These are phyloP conservation scores for Rutstroemia sp. DNA, from an alignment of 2,329 filamentous ascomycete genomes.

Conservation along the genomic window DNA sequence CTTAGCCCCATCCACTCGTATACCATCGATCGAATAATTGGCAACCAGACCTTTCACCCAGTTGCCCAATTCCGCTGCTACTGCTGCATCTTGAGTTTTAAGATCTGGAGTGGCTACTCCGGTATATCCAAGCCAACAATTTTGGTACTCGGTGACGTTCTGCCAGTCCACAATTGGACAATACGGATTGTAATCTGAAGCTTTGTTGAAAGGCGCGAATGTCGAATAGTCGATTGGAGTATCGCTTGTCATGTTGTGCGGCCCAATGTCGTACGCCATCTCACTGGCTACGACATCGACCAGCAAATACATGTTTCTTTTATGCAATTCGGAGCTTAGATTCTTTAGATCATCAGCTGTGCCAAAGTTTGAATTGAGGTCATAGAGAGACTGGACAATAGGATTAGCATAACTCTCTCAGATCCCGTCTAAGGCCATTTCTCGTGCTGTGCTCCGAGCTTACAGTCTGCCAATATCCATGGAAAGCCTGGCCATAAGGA, in stretches of 20 bases:
- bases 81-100: slow-evolving; percentile 33
- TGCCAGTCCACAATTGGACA: slow-evolving; percentile 29
- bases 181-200: slow-evolving; percentile 11
- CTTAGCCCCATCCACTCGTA: slow-evolving; percentile 41
- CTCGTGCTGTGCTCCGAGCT: background rate
- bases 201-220: slow-evolving; percentile 15
- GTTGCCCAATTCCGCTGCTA: slow-evolving; percentile 31
- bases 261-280: slow-evolving; percentile 26
- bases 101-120: slow-evolving; percentile 39
- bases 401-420: slow-evolving; percentile 29
- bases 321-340: slow-evolving; percentile 48
- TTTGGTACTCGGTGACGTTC: slow-evolving; percentile 27
- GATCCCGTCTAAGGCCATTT: background rate
- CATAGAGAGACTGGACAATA: slow-evolving; percentile 36
- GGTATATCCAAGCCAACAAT: slow-evolving; percentile 26
- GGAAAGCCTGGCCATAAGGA: slow-evolving; percentile 6
- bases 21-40: slow-evolving; percentile 38
- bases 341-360: slow-evolving; percentile 50
- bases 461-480: slow-evolving; percentile 9
- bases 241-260: slow-evolving; percentile 5
- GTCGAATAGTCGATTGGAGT: slow-evolving; percentile 14
- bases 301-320: slow-evolving; percentile 43
- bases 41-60: slow-evolving; percentile 35
- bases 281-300: slow-evolving; percentile 45
- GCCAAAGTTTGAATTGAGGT: slow-evolving; percentile 52